phyloP scores from a whole-genome alignment of 192 early-diverging fungal species.

The Chytriomyces sp. region DNA sequence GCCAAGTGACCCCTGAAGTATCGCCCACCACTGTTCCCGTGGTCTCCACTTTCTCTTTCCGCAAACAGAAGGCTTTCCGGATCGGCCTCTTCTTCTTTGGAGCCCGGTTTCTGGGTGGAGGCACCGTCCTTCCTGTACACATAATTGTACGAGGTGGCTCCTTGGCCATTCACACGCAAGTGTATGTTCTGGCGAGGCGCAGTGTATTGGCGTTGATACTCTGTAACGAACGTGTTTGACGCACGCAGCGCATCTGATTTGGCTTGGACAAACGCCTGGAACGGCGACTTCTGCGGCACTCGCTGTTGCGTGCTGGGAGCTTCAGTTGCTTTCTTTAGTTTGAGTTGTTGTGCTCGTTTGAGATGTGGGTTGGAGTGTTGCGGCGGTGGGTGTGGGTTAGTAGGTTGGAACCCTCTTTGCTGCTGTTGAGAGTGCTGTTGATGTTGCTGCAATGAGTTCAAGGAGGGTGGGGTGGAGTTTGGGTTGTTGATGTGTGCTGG shows the following conservation, averaged over 20 bases:
- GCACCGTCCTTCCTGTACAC: background rate
- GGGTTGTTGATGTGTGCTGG: background rate
- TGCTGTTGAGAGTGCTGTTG: constrained; percentile 6
- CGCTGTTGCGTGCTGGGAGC: background rate
- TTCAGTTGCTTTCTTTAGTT: too few relatives aligned
- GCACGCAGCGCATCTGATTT: constrained; percentile 1
- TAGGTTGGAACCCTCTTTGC: background rate
- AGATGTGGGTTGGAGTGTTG: too few relatives aligned
- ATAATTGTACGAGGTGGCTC: background rate
- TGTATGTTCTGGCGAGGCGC: background rate
- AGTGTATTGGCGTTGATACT: constrained; percentile 21
- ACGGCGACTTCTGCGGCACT: constrained; percentile 9
- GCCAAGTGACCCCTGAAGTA: background rate
- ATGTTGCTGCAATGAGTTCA: background rate
- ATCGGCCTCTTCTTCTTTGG: constrained; percentile 7
- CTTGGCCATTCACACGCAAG: background rate
- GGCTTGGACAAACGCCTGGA: constrained; percentile 2
- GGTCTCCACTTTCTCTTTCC: background rate
- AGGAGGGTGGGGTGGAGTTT: background rate
- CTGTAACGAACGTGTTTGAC: constrained; percentile 5
- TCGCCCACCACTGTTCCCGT: background rate
- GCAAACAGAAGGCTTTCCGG: background rate
- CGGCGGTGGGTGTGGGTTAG: too few relatives aligned
- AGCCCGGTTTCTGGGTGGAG: background rate
- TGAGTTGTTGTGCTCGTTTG: too few relatives aligned